phyloP scores from a whole-genome alignment of 2,329 filamentous ascomycete species.

The Alternaria rosae region DNA sequence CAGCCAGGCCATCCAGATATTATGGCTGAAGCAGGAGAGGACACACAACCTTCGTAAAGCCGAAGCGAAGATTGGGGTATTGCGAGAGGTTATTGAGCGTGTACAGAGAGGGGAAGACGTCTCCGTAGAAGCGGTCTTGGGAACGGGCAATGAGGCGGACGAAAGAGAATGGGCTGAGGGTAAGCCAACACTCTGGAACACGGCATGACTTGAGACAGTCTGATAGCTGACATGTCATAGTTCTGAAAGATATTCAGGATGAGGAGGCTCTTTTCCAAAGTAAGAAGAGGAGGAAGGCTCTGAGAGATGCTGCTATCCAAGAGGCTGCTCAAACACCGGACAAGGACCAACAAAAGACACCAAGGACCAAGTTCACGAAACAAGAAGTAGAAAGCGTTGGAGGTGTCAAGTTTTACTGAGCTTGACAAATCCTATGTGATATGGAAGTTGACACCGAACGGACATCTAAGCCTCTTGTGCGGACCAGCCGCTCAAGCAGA shows the following conservation, averaged over 20 bases:
- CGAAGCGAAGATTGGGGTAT: slow-evolving; percentile 76
- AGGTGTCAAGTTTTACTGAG: slow-evolving; percentile 44
- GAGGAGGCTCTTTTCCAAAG: slow-evolving; percentile 64
- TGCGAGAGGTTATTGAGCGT: slow-evolving; percentile 74
- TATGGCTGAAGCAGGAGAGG: slow-evolving; percentile 79
- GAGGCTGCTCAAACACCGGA: slow-evolving; percentile 8
- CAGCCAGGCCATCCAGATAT: slow-evolving; percentile 93
- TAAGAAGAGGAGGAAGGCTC: slow-evolving; percentile 46
- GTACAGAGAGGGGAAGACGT: slow-evolving; percentile 46
- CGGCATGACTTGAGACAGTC: neutral
- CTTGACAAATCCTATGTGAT: neutral
- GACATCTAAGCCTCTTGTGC: neutral
- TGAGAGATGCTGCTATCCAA: slow-evolving; percentile 27
- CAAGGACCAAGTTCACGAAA: slow-evolving; percentile 25
- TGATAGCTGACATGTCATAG: slow-evolving; percentile 50
- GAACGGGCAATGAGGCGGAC: slow-evolving; percentile 75
- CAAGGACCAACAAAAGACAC: slow-evolving; percentile 41
- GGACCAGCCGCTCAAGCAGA: neutral
- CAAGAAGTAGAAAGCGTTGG: slow-evolving; percentile 40
- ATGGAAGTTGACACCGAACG: neutral
- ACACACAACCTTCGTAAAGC: slow-evolving; percentile 75
- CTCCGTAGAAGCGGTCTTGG: slow-evolving; percentile 82
- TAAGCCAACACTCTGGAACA: slow-evolving; percentile 50
- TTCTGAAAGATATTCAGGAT: slow-evolving; percentile 70
- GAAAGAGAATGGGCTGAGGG: slow-evolving; percentile 91